Evolutionary conservation across 192 early-diverging fungal species (phyloP), one percentile per base, ranked within the genome.

Genomic region (Entomortierella lignicola): DNA sequence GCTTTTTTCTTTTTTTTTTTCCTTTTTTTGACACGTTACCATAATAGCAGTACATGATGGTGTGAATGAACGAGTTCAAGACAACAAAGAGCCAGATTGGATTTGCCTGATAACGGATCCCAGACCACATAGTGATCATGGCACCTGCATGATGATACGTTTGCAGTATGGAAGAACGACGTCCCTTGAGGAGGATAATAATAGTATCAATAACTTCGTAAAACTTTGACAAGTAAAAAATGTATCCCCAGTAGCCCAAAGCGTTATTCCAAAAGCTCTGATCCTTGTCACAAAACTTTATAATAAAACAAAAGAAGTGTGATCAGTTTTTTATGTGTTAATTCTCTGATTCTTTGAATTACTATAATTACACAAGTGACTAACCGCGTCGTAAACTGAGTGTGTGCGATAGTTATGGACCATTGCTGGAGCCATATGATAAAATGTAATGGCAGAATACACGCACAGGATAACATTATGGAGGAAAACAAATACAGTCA

Each of bases 201-300:
- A 91, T 87, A 57, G 95, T 95, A 70, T 96, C 95, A 56, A 96
- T 85, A 30, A 96, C 86, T 77, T 96, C 95, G 81, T 95, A 96
- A 79, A 88, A 79, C 79, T 72, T 63, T 82, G 91, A 92, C 23
- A 96, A 88, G 83, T 96, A 96, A 79, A 96, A 96, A 60, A 94
- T 60, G 60, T 93, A 96, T 43, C 91, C 90, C 85, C 91, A 94
- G 84, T 94, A 93, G 68, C 87, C 91, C 68, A 94, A 87, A 55
- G 84, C 84, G 72, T 87, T 80, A 61, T 91, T 87, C 91, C 92
- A 93, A 30, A 94, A 69, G 21, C 72, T 82, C 17, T 79, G 60
- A 60, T 91, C 89, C 8, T 73, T 66, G 63, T 95, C 91, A 60
- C 92, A 93, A 53, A 83, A 89, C 87, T 89, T 82, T 5, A 18